Evolutionary conservation across 805 yeast genomes (phyloP).

Genomic region (Barnettozyma populi): DNA sequence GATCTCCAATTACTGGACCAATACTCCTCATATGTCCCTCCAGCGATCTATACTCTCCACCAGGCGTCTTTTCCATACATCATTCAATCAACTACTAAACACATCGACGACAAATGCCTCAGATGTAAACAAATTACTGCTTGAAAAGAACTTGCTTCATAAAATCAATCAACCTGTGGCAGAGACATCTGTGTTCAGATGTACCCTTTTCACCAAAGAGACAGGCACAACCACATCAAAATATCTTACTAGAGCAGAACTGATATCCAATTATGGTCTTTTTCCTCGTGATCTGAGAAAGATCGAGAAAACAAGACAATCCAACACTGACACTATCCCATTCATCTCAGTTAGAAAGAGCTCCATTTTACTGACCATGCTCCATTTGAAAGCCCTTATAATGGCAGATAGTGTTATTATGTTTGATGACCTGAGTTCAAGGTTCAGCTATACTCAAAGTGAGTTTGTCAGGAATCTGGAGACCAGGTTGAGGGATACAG

Average conservation of each 20-base stretch:
- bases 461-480: conserved; percentile 78
- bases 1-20: neutral
- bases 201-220: conserved; percentile 61
- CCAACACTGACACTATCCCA: conserved; percentile 71
- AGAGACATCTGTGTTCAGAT: conserved; percentile 46
- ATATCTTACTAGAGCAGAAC: conserved; percentile 66
- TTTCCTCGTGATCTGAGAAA: conserved; percentile 89
- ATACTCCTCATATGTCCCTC: neutral
- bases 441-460: conserved; percentile 63
- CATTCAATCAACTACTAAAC: neutral
- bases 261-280: conserved; percentile 68
- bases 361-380: conserved; percentile 65
- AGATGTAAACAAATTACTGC: conserved; percentile 26
- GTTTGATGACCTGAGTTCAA: conserved; percentile 63
- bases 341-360: conserved; percentile 68
- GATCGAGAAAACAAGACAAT: conserved; percentile 53
- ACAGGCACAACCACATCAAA: conserved; percentile 50
- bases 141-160: conserved; percentile 35
- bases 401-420: conserved; percentile 66
- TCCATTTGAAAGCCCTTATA: conserved; percentile 76
- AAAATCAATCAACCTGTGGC: conserved; percentile 28
- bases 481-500: conserved; percentile 44
- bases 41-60: neutral
- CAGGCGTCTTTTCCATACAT: neutral
- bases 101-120: neutral